Evolutionary conservation across 2,329 filamentous ascomycete species (phyloP).

Genomic region (Fusarium subtropicale): DNA sequence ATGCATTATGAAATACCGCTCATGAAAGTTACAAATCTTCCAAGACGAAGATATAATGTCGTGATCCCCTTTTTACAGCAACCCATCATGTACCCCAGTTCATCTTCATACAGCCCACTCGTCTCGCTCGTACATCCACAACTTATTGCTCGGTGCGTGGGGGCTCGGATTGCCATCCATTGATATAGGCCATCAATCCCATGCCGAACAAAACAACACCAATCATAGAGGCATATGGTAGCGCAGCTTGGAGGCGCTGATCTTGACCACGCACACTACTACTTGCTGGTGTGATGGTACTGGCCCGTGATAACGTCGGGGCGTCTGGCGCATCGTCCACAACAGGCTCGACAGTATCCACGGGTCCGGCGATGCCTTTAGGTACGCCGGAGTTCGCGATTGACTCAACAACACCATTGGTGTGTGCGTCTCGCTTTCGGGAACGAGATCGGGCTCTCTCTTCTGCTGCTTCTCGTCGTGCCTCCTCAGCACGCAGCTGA

Average conservation of each 20-base stretch:
- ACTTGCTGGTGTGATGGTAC: conserved; percentile 61
- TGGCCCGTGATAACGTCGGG: conserved; percentile 61
- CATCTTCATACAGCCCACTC: conserved; percentile 36
- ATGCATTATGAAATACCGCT: conserved; percentile 49
- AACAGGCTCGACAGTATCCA: conserved; percentile 34
- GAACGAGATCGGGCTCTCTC: conserved; percentile 56
- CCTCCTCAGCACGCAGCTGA: conserved; percentile 78
- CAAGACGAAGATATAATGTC: conserved; percentile 43
- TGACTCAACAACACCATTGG: conserved; percentile 32
- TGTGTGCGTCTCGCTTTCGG: conserved; percentile 47
- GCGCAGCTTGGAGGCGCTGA: conserved; percentile 61
- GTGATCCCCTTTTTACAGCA: conserved; percentile 31
- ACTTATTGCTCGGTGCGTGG: conserved; percentile 51
- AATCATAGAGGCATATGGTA: conserved; percentile 84
- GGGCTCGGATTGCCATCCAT: conserved; percentile 74
- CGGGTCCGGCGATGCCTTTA: conserved; percentile 31
- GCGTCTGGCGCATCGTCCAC: conserved; percentile 53
- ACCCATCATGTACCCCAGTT: conserved; percentile 22
- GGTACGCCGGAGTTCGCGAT: conserved; percentile 36
- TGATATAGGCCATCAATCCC: conserved; percentile 87
- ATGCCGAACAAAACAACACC: conserved; percentile 85
- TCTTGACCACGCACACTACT: conserved; percentile 57
- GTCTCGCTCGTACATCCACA: conserved; percentile 20
- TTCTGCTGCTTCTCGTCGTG: conserved; percentile 58
- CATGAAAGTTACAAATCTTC: conserved; percentile 44